Percentiles rank a stretch among this genome's conserved stretches.
phyloP scores from a whole-genome alignment of 2,329 filamentous ascomycete genomes.

The Curvularia verruculosa region DNA sequence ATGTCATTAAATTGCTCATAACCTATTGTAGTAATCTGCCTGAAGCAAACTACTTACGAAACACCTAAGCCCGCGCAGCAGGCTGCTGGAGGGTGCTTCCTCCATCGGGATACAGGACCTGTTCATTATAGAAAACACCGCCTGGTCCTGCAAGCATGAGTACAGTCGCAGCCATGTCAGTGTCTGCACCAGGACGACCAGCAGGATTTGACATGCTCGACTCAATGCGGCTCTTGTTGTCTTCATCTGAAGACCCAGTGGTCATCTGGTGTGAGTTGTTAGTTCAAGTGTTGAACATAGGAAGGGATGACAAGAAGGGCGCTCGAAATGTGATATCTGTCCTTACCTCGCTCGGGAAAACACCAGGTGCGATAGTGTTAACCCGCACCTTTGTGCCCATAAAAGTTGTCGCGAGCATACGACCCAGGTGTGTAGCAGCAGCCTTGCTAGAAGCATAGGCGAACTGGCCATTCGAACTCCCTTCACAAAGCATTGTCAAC shows the following conservation, averaged over 20 bases:
- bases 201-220: slow-evolving; percentile 53
- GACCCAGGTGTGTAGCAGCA: slow-evolving; percentile 53
- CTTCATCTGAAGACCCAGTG: slow-evolving; percentile 51
- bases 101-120: slow-evolving; percentile 60
- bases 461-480: slow-evolving; percentile 57
- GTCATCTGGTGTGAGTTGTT: slow-evolving; percentile 52
- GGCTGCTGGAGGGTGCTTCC: slow-evolving; percentile 27
- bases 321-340: neutral
- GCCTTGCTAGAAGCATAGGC: slow-evolving; percentile 59
- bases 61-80: slow-evolving; percentile 46
- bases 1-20: neutral
- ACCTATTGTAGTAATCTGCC: neutral
- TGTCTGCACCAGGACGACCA: slow-evolving; percentile 46
- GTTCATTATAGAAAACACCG: slow-evolving; percentile 60
- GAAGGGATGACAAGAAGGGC: neutral
- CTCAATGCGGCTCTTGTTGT: slow-evolving; percentile 56
- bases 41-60: slow-evolving; percentile 48
- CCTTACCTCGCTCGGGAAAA: slow-evolving; percentile 50
- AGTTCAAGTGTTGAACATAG: neutral
- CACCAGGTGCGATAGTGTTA: slow-evolving; percentile 46
- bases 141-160: slow-evolving; percentile 59
- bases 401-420: slow-evolving; percentile 56
- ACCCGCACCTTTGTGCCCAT: slow-evolving; percentile 52
- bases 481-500: no score
- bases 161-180: slow-evolving; percentile 49